Conservation (phyloP, 2,329 filamentous ascomycete genomes). For the Claviceps sp. region DNA sequence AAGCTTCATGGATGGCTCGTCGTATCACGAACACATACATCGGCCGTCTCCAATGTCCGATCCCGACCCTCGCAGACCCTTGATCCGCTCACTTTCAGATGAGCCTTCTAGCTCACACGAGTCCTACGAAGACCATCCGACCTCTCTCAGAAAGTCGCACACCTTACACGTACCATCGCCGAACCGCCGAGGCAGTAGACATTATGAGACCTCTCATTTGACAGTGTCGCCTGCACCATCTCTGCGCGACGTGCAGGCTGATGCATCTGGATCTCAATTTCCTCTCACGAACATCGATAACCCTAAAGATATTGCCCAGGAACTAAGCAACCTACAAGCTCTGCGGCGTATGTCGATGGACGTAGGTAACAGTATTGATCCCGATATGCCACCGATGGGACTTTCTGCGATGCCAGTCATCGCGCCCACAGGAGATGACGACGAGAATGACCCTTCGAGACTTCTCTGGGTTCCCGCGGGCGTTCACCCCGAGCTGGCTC, state of each 20-base stretch:
- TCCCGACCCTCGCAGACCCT: slow-evolving; percentile 25
- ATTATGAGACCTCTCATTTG: slow-evolving; percentile 29
- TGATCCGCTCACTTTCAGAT: slow-evolving; percentile 34
- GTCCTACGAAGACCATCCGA: slow-evolving; percentile 19
- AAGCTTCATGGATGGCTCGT: slow-evolving; percentile 53
- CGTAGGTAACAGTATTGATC: slow-evolving; percentile 57
- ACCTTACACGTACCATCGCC: slow-evolving; percentile 26
- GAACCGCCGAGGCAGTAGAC: slow-evolving; percentile 26
- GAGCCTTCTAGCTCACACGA: slow-evolving; percentile 18
- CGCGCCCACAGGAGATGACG: slow-evolving; percentile 58
- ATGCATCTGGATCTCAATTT: slow-evolving; percentile 53
- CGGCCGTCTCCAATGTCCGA: slow-evolving; percentile 14
- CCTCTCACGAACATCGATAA: slow-evolving; percentile 83
- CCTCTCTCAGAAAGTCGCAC: slow-evolving; percentile 28
- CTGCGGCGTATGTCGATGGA: slow-evolving; percentile 92
- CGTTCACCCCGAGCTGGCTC: slow-evolving; percentile 86
- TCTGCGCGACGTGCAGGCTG: slow-evolving; percentile 40
- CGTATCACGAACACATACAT: slow-evolving; percentile 38
- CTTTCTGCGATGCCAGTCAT: slow-evolving; percentile 58
- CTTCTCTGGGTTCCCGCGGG: slow-evolving; percentile 93
- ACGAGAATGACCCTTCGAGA: slow-evolving; percentile 78
- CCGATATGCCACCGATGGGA: slow-evolving; percentile 60
- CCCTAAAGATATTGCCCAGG: slow-evolving; percentile 78
- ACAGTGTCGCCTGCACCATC: slow-evolving; percentile 40
- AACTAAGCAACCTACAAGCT: slow-evolving; percentile 83